Conservation (phyloP, 306 rosid genomes). For the Trifolium repens region DNA sequence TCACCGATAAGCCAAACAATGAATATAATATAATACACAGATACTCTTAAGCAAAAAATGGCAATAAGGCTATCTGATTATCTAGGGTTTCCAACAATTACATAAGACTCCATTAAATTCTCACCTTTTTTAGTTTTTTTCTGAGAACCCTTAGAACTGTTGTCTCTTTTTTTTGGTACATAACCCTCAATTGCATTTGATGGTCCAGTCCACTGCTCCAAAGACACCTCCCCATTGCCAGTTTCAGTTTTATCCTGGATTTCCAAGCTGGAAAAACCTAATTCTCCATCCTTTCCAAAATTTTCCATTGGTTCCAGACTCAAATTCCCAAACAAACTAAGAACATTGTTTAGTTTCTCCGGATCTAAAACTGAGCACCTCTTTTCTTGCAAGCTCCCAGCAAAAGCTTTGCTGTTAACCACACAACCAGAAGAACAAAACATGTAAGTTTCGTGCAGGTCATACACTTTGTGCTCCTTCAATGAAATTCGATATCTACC, state of each 20-base stretch:
- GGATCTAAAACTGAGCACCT: slow-evolving; percentile 62
- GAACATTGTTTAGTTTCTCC: slow-evolving; percentile 54
- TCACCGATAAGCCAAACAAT: slow-evolving; percentile 27
- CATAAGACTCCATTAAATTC: slow-evolving; percentile 33
- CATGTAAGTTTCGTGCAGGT: slow-evolving; percentile 74
- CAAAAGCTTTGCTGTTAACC: slow-evolving; percentile 68
- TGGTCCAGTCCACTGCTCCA: slow-evolving; percentile 81
- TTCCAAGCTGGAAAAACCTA: slow-evolving; percentile 62
- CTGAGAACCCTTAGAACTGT: slow-evolving; percentile 41
- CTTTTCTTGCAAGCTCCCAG: slow-evolving; percentile 64
- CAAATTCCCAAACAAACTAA: slow-evolving; percentile 56
- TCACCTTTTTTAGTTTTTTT: slow-evolving; percentile 65
- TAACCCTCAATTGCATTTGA: slow-evolving; percentile 97
- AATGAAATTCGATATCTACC: slow-evolving; percentile 79
- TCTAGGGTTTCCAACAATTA: slow-evolving; percentile 13
- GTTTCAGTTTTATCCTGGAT: slow-evolving; percentile 70
- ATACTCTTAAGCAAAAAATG: background rate
- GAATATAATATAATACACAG: slow-evolving; percentile 30
- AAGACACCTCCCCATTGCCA: slow-evolving; percentile 52
- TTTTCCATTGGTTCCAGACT: slow-evolving; percentile 49
- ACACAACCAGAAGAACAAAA: slow-evolving; percentile 80
- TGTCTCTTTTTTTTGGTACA: slow-evolving; percentile 65
- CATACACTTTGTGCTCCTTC: slow-evolving; percentile 84
- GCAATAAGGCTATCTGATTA: slow-evolving; percentile 29
- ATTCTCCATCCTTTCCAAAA: slow-evolving; percentile 53